Evolutionary conservation across 768 basidiomycete species (phyloP).

Genomic region (Pleurotus tuoliensis): DNA sequence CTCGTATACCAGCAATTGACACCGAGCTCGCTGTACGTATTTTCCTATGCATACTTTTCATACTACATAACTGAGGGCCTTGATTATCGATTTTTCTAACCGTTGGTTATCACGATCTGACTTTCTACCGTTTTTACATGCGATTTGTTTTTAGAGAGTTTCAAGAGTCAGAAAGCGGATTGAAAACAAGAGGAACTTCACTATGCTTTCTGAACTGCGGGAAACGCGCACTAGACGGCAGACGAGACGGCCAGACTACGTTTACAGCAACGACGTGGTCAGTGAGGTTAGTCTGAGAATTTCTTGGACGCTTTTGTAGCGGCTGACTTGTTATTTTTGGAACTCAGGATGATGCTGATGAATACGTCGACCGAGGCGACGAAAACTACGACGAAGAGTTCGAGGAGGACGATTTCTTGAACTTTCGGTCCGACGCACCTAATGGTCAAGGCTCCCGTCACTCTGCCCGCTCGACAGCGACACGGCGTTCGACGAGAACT

Average conservation of each 20-base stretch:
- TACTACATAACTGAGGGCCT: conserved; percentile 4
- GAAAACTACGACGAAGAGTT: conserved; percentile 63
- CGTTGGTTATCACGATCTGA: conserved; percentile 1
- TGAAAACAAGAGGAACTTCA: conserved; percentile 57
- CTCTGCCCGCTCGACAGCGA: conserved; percentile 27
- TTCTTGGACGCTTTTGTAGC: conserved; percentile 11
- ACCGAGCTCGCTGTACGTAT: conserved; percentile 66
- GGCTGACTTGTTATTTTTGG: conserved; percentile 29
- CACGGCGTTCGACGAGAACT: conserved; percentile 52
- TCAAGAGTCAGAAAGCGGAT: conserved; percentile 66
- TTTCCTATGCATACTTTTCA: conserved; percentile 10
- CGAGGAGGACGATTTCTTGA: conserved; percentile 49
- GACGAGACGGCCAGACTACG: conserved; percentile 76
- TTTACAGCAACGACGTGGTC: conserved; percentile 62
- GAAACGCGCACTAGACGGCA: conserved; percentile 75
- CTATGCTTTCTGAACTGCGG: conserved; percentile 75
- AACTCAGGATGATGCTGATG: conserved; percentile 55
- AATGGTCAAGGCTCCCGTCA: conserved; percentile 37
- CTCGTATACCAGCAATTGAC: conserved; percentile 62
- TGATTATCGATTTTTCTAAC: conserved; percentile 4
- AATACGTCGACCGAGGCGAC: conserved; percentile 64
- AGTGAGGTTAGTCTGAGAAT: conserved; percentile 52
- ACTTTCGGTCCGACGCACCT: conserved; percentile 37
- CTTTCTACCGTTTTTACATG: conserved; percentile 11
- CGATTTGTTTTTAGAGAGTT: conserved; percentile 50